phyloP scores from a whole-genome alignment of 768 basidiomycete genomes.

The Amyloporia xantha region DNA sequence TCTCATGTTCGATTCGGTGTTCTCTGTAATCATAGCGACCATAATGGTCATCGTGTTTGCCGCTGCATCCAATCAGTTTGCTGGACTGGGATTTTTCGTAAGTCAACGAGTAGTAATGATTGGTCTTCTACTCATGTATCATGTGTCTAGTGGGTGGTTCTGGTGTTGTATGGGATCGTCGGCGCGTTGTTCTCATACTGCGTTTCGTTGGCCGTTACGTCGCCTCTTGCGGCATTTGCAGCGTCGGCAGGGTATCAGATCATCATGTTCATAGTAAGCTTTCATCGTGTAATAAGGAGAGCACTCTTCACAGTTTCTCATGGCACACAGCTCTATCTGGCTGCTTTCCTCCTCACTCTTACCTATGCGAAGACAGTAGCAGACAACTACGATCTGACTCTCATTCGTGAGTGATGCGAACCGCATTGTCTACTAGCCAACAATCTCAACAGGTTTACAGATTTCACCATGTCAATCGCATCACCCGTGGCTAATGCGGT shows the following conservation, averaged over 20 bases:
- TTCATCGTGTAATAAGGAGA: neutral
- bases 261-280: conserved; percentile 61
- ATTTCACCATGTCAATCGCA: conserved; percentile 61
- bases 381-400: conserved; percentile 48
- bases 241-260: conserved; percentile 67
- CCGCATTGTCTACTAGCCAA: neutral
- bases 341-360: conserved; percentile 62
- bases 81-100: conserved; percentile 57
- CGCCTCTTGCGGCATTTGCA: conserved; percentile 70
- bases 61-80: conserved; percentile 51
- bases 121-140: neutral
- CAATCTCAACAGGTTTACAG: conserved; percentile 16
- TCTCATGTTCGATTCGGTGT: conserved; percentile 63
- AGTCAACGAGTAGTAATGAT: conserved; percentile 23
- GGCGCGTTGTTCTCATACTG: conserved; percentile 66
- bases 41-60: conserved; percentile 60
- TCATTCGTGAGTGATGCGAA: conserved; percentile 38
- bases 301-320: neutral
- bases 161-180: conserved; percentile 65
- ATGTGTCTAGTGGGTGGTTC: conserved; percentile 54
- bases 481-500: conserved; percentile 68
- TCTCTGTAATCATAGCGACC: conserved; percentile 52
- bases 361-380: conserved; percentile 63
- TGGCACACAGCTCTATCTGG: conserved; percentile 59
- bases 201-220: conserved; percentile 50